Conservation (phyloP, 2,329 filamentous ascomycete genomes). For the Triangularia setosa region DNA sequence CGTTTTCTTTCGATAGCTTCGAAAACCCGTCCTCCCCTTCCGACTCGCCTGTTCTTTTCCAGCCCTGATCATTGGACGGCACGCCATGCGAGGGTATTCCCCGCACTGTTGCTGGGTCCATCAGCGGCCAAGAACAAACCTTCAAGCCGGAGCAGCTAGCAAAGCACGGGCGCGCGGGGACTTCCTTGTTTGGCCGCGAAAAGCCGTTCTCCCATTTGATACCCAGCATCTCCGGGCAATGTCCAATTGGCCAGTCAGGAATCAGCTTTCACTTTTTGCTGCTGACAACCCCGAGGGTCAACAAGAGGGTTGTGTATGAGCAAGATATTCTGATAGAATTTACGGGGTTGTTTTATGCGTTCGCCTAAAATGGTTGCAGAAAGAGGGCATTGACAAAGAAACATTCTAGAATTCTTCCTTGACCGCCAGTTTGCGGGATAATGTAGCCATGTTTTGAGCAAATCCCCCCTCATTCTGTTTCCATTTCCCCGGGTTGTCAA, state of each 20-base stretch:
- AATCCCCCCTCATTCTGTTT: not conserved
- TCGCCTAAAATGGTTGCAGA: constrained; percentile 5
- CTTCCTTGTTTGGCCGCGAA: not conserved
- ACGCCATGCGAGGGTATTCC: constrained; percentile 5
- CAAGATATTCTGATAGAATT: not conserved
- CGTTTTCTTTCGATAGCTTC: not conserved
- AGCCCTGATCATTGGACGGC: constrained; percentile 2
- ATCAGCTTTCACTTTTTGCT: not conserved
- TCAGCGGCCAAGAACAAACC: not conserved
- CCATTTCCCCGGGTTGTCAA: constrained; percentile 2
- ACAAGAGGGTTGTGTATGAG: constrained; percentile 9
- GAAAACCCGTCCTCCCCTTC: not conserved
- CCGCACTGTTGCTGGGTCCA: not conserved
- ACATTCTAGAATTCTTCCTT: constrained; percentile 18
- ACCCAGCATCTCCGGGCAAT: not conserved
- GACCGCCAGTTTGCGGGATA: constrained; percentile 25
- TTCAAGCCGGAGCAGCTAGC: not conserved
- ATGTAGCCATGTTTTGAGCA: constrained; percentile 8
- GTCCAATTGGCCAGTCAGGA: not conserved
- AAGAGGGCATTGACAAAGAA: constrained; percentile 4
- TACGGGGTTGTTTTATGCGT: not conserved
- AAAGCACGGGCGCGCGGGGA: not conserved
- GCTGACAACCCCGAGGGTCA: not conserved
- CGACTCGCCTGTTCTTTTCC: not conserved
- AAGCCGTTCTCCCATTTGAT: constrained; percentile 3